Percentiles rank a stretch among this genome's conserved stretches.
These are phyloP conservation scores for Nephelium lappaceum DNA, from an alignment of 345 rosid genomes.

Conservation along the genomic window DNA sequence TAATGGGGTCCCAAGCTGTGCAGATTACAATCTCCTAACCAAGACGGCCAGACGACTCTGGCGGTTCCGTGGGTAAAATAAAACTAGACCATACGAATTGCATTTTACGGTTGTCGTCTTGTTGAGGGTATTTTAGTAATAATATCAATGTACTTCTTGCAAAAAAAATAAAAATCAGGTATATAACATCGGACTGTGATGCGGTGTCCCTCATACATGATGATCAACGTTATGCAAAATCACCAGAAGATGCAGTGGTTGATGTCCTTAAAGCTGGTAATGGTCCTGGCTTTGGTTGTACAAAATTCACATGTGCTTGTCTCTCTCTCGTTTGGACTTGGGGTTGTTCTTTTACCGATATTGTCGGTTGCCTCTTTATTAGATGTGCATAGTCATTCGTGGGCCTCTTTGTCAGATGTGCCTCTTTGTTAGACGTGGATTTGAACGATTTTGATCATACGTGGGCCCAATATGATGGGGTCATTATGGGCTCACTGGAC, in stretches of 20 bases:
- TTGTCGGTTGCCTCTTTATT: constrained; percentile 10
- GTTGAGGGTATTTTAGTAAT: no score
- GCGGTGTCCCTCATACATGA: constrained; percentile 71
- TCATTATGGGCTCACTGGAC: not conserved
- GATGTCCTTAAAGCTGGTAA: constrained; percentile 86
- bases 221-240: constrained; percentile 60
- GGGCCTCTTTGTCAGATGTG: no score
- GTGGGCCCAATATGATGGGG: not conserved
- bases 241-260: constrained; percentile 84
- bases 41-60: constrained; percentile 64
- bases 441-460: not conserved
- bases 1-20: constrained; percentile 79
- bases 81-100: not conserved
- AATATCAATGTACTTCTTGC: no score
- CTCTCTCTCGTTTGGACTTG: not conserved
- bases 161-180: constrained; percentile 37
- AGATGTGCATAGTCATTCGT: not conserved
- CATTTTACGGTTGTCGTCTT: no score
- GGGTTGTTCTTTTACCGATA: not conserved
- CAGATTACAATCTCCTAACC: constrained; percentile 64
- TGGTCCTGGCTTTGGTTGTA: not conserved
- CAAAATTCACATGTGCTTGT: constrained; percentile 17
- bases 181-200: constrained; percentile 88
- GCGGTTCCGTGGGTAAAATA: constrained; percentile 69
- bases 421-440: not conserved